Evolutionary conservation across 805 yeast species (phyloP).

Genomic region (Zygoascus bituminiphila): DNA sequence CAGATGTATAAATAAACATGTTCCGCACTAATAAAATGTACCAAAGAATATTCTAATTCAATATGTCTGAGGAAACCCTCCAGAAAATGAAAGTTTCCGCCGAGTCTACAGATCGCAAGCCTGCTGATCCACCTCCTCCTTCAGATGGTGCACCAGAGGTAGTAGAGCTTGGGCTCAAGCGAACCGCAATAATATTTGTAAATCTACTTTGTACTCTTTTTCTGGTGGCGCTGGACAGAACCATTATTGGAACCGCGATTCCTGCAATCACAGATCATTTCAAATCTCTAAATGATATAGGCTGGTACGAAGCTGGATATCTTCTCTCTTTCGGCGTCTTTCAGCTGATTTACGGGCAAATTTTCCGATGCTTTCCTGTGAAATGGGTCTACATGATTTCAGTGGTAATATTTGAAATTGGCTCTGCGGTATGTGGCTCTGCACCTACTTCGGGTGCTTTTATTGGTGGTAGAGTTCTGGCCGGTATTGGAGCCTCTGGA

Average conservation of each 20-base stretch:
- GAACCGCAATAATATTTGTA: neutral
- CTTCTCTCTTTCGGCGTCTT: conserved; percentile 53
- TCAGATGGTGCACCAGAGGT: neutral
- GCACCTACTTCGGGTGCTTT: conserved; percentile 43
- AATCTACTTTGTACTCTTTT: conserved; percentile 3
- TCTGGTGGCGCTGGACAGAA: conserved; percentile 38
- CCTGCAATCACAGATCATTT: conserved; percentile 46
- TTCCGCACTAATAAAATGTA: no score
- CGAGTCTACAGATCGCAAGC: no score
- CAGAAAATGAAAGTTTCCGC: no score
- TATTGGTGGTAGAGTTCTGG: conserved; percentile 65
- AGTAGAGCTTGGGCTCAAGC: neutral
- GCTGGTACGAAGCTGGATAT: conserved; percentile 61
- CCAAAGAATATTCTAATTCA: no score
- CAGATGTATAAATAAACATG: no score
- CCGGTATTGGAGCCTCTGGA: conserved; percentile 89
- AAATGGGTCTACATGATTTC: conserved; percentile 31
- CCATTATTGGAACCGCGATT: conserved; percentile 46
- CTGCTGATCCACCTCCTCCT: neutral
- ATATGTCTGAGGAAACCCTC: no score
- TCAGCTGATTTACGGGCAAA: conserved; percentile 55
- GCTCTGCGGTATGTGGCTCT: conserved; percentile 39
- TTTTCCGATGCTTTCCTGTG: conserved; percentile 42
- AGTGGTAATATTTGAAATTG: conserved; percentile 33
- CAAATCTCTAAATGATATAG: conserved; percentile 34